Evolutionary conservation across 176 grass and related monocot species (phyloP).

Genomic region (Oryza glaberrima): DNA sequence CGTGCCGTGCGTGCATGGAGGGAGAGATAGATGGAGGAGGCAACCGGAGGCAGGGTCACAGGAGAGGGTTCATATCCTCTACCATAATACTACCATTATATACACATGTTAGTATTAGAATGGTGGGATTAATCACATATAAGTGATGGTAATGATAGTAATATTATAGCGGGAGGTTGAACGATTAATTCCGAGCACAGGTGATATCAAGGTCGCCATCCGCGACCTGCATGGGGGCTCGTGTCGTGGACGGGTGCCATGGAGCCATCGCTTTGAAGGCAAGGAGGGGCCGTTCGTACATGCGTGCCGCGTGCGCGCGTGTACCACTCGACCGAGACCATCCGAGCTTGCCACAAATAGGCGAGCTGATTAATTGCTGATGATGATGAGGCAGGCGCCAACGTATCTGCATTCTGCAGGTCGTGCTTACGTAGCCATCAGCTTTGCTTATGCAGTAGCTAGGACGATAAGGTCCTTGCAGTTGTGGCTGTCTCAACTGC

Average conservation of each 20-base stretch:
- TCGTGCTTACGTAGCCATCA: constrained; percentile 20
- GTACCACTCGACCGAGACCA: background rate
- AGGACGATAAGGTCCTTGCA: constrained; percentile 12
- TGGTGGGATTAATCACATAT: too few species aligned
- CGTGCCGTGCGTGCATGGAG: constrained; percentile 3
- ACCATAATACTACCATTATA: too few species aligned
- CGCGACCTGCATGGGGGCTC: background rate
- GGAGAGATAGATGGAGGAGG: background rate
- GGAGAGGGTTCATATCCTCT: too few species aligned
- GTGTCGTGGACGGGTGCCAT: constrained; percentile 31
- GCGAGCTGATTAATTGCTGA: background rate
- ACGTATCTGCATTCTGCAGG: too few species aligned
- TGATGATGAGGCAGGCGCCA: background rate
- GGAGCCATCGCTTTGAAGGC: constrained; percentile 41
- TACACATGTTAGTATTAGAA: too few species aligned
- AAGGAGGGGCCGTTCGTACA: too few species aligned
- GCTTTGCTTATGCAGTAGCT: background rate
- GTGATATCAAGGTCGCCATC: background rate
- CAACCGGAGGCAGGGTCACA: too few species aligned
- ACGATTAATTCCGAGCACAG: too few species aligned
- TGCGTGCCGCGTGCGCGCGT: too few species aligned
- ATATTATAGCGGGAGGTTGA: too few species aligned
- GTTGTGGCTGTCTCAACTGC: constrained; percentile 33
- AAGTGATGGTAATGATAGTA: too few species aligned
- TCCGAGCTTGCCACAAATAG: constrained; percentile 28